These are phyloP conservation scores for Golovinomyces cichoracearum DNA, from an alignment of 2,329 filamentous ascomycete species.

Conservation along the genomic window DNA sequence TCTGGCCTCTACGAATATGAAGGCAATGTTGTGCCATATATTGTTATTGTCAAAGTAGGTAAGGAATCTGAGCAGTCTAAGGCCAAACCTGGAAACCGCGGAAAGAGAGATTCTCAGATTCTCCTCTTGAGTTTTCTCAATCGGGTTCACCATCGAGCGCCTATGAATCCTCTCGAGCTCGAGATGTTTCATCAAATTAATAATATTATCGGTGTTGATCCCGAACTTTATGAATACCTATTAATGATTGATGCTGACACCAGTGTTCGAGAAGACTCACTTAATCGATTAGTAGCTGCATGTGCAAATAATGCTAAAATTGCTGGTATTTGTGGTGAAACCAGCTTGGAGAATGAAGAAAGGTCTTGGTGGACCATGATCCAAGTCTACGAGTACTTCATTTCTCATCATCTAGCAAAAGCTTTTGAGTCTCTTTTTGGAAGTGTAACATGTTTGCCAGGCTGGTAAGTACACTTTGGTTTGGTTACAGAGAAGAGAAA, in stretches of 20 bases:
- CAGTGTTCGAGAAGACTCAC: conserved; percentile 67
- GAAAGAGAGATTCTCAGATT: conserved; percentile 95
- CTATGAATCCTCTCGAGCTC: conserved; percentile 87
- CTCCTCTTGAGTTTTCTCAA: conserved; percentile 93
- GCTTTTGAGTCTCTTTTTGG: conserved; percentile 95
- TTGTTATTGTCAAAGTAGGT: conserved; percentile 89
- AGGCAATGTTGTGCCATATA: conserved; percentile 87
- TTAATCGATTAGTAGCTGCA: conserved; percentile 75
- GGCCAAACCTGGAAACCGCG: conserved; percentile 85
- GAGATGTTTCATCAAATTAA: conserved; percentile 99
- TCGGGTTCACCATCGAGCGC: conserved; percentile 74
- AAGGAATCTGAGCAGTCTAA: conserved; percentile 85
- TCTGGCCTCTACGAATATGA: conserved; percentile 93
- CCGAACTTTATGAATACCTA: conserved; percentile 88
- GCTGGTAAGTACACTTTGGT: conserved; percentile 45
- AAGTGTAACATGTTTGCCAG: conserved; percentile 92
- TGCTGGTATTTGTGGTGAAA: conserved; percentile 92
- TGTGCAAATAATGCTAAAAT: conserved; percentile 91
- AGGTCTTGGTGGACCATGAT: conserved; percentile 99
- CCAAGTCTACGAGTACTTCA: conserved; percentile 98
- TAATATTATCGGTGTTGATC: conserved; percentile 95
- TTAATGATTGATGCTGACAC: conserved; percentile 98
- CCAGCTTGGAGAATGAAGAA: conserved; percentile 84
- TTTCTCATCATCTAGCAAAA: conserved; percentile 89
- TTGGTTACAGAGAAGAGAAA: conserved; percentile 2